Conservation (phyloP, 768 basidiomycete species). For the Hygrocybe coccinea region DNA sequence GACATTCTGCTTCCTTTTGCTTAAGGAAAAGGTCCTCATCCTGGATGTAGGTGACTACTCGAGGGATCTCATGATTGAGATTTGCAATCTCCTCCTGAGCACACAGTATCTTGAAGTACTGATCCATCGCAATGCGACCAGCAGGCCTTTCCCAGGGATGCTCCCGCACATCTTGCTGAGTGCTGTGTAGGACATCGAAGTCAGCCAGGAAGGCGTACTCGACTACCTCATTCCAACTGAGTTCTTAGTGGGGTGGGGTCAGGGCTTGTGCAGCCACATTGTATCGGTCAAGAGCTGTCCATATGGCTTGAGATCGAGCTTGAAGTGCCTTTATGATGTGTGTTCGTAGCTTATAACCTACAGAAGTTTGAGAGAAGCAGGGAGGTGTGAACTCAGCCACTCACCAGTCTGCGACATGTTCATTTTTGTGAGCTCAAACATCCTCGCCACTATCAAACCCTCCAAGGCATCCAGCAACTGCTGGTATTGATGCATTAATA, state of each 20-base stretch:
- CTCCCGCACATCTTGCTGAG: slow-evolving; percentile 15
- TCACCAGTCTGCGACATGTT: slow-evolving; percentile 25
- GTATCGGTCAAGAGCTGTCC: slow-evolving; percentile 20
- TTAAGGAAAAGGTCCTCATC: slow-evolving; percentile 6
- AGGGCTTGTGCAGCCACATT: slow-evolving; percentile 21
- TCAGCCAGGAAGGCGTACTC: slow-evolving; percentile 22
- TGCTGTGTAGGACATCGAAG: slow-evolving; percentile 20
- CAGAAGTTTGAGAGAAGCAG: neutral
- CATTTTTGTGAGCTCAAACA: slow-evolving; percentile 23
- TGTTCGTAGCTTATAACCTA: slow-evolving; percentile 27
- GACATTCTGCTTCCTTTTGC: slow-evolving; percentile 1
- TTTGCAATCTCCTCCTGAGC: slow-evolving; percentile 23
- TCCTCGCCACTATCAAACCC: slow-evolving; percentile 16
- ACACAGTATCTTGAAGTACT: slow-evolving; percentile 17
- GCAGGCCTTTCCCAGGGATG: slow-evolving; percentile 17
- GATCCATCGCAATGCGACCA: slow-evolving; percentile 12
- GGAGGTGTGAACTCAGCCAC: slow-evolving; percentile 2
- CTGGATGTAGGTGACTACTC: slow-evolving; percentile 17
- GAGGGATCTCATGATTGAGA: slow-evolving; percentile 21
- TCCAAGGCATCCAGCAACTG: slow-evolving; percentile 20
- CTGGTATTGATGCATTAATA: slow-evolving; percentile 10
- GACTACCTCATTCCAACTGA: slow-evolving; percentile 26
- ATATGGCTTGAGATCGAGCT: slow-evolving; percentile 20
- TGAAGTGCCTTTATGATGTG: slow-evolving; percentile 25
- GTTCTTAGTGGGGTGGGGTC: slow-evolving; percentile 10